A percentile compares a stretch with the other conserved stretches of the same genome.
phyloP scores from a whole-genome alignment of 257 asterid species.

The Solanum paucissectum region DNA sequence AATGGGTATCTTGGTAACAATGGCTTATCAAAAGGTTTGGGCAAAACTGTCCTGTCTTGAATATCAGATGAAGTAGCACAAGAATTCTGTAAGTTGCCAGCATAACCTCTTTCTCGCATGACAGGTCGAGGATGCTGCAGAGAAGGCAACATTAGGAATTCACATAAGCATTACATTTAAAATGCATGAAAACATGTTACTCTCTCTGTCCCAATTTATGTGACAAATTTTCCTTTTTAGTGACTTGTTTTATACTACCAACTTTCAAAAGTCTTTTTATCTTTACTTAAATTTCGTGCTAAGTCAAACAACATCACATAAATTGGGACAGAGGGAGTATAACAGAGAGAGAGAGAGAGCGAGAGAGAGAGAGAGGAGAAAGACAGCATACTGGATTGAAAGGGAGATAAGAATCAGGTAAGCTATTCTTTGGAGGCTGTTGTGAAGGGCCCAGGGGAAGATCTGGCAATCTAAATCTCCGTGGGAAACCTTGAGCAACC shows the following conservation, averaged over 20 bases:
- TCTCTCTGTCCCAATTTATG: neutral
- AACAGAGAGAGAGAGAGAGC: neutral
- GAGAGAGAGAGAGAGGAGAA: constrained; percentile 7
- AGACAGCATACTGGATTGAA: constrained; percentile 38
- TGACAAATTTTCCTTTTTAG: neutral
- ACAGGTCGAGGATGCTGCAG: constrained; percentile 46
- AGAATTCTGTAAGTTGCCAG: constrained; percentile 34
- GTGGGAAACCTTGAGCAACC: constrained; percentile 3
- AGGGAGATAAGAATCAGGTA: constrained; percentile 29
- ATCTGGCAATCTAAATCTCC: constrained; percentile 11
- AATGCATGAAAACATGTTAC: neutral
- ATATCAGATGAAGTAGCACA: constrained; percentile 41
- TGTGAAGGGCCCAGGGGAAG: constrained; percentile 14
- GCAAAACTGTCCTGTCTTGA: constrained; percentile 59
- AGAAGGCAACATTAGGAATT: neutral
- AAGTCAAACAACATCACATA: neutral
- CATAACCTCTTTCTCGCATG: constrained; percentile 51
- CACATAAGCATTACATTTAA: neutral
- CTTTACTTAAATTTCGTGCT: neutral
- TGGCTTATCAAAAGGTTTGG: constrained; percentile 67
- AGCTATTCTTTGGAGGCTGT: constrained; percentile 22
- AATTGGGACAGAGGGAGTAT: neutral
- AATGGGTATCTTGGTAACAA: constrained; percentile 57
- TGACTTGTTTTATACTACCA: neutral
- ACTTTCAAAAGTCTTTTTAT: neutral